Conservation (phyloP, 441 rosid species). For the Pelargonium fulgidum region DNA sequence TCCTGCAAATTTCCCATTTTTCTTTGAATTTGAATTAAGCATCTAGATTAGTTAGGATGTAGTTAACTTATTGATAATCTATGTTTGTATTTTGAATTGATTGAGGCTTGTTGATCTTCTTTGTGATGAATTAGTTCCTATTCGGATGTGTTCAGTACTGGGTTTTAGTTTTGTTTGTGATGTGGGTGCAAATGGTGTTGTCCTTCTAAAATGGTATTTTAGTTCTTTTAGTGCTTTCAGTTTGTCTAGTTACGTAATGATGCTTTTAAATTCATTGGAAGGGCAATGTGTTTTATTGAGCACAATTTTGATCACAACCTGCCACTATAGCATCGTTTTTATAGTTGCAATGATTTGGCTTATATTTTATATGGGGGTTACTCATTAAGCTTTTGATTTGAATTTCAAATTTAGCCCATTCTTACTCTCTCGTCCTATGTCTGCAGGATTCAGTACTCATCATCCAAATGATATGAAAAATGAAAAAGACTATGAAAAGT, state of each 20-base stretch:
- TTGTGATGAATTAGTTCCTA: background rate
- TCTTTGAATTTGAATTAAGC: conserved; percentile 1
- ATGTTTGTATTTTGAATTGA: background rate
- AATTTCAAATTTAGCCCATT: conserved; percentile 24
- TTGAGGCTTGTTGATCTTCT: background rate
- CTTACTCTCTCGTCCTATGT: background rate
- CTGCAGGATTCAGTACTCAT: conserved; percentile 17
- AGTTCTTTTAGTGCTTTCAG: background rate
- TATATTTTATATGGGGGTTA: background rate
- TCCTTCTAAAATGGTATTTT: background rate
- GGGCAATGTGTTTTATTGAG: too few species aligned
- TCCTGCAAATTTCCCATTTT: conserved; percentile 10
- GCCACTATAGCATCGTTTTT: too few species aligned
- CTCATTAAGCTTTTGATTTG: background rate
- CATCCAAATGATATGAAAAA: background rate
- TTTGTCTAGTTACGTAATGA: background rate
- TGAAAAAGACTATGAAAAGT: background rate
- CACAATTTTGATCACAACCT: too few species aligned
- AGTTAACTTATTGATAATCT: background rate
- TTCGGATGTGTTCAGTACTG: background rate
- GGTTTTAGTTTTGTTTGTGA: background rate
- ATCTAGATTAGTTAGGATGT: background rate
- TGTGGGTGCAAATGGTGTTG: background rate
- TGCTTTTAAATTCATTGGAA: too few species aligned
- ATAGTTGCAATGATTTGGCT: background rate